Evolutionary conservation across 495 filamentous ascomycete genomes (phyloP).

Genomic region (Penicillium pulvis): DNA sequence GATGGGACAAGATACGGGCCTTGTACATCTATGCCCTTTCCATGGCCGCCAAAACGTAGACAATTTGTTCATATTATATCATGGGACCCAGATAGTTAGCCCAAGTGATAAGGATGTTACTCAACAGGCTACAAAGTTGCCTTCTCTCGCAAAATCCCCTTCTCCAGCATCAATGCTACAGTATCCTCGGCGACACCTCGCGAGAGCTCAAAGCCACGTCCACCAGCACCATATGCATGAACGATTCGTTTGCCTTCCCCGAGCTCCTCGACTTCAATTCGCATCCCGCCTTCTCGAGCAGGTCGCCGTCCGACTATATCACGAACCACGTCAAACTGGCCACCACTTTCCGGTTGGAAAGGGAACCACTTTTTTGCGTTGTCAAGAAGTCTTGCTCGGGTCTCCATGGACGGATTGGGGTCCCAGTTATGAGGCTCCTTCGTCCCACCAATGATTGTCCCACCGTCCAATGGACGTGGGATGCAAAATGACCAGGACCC

Average conservation of each 20-base stretch:
- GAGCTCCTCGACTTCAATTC: slow-evolving; percentile 43
- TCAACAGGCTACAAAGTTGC: slow-evolving; percentile 27
- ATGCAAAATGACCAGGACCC: slow-evolving; percentile 64
- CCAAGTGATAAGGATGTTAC: neutral
- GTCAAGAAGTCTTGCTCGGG: slow-evolving; percentile 47
- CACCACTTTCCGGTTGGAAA: slow-evolving; percentile 36
- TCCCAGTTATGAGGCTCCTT: slow-evolving; percentile 62
- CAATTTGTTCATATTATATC: neutral
- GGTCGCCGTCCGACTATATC: slow-evolving; percentile 50
- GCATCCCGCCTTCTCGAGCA: slow-evolving; percentile 45
- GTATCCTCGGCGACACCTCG: slow-evolving; percentile 46
- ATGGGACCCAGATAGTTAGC: neutral
- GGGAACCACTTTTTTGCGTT: slow-evolving; percentile 50
- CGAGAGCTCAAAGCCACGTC: slow-evolving; percentile 56
- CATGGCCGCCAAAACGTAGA: neutral
- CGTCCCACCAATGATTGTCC: slow-evolving; percentile 65
- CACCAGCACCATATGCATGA: slow-evolving; percentile 66
- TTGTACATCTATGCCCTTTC: neutral
- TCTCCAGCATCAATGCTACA: slow-evolving; percentile 31
- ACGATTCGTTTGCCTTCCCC: slow-evolving; percentile 40
- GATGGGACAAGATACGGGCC: neutral
- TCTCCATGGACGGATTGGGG: slow-evolving; percentile 46
- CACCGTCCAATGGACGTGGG: slow-evolving; percentile 59
- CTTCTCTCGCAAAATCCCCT: slow-evolving; percentile 29
- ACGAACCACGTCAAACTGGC: slow-evolving; percentile 46